Evolutionary conservation across 768 basidiomycete species (phyloP).

Genomic region (Mycena capillaripes): DNA sequence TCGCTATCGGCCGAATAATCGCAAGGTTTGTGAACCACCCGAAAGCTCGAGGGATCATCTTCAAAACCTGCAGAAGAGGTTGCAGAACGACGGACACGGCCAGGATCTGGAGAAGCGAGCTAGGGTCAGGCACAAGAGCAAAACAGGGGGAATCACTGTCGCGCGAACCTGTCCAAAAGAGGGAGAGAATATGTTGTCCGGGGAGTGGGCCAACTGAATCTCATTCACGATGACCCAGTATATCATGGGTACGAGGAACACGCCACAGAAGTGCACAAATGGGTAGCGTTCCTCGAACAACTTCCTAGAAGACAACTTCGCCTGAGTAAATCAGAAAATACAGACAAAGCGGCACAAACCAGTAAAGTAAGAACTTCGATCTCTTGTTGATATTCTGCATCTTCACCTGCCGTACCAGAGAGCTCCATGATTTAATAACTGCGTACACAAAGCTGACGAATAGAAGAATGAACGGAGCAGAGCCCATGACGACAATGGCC

Average conservation of each 20-base stretch:
- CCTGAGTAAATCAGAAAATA: background rate
- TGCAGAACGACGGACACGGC: slow-evolving; percentile 6
- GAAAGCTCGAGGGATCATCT: background rate
- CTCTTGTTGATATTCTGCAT: background rate
- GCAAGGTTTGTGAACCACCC: slow-evolving; percentile 4
- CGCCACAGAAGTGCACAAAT: slow-evolving; percentile 10
- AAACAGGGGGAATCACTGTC: too few relatives aligned
- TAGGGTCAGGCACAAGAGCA: background rate
- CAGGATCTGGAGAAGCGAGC: background rate
- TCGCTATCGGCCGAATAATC: background rate
- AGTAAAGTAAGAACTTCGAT: slow-evolving; percentile 1
- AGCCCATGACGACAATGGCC: background rate
- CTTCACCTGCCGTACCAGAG: background rate
- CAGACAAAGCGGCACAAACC: background rate
- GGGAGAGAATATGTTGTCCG: too few relatives aligned
- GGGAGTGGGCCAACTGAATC: background rate
- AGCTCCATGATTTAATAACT: background rate
- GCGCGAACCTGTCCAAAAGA: slow-evolving; percentile 12
- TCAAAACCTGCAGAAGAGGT: too few relatives aligned
- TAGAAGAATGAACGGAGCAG: slow-evolving; percentile 3
- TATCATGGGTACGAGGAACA: slow-evolving; percentile 20
- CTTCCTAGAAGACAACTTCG: background rate
- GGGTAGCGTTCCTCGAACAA: background rate
- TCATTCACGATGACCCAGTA: slow-evolving; percentile 18
- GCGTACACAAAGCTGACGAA: background rate